phyloP scores from a whole-genome alignment of 2,329 filamentous ascomycete species.

The Hirsutella rhossiliensis region DNA sequence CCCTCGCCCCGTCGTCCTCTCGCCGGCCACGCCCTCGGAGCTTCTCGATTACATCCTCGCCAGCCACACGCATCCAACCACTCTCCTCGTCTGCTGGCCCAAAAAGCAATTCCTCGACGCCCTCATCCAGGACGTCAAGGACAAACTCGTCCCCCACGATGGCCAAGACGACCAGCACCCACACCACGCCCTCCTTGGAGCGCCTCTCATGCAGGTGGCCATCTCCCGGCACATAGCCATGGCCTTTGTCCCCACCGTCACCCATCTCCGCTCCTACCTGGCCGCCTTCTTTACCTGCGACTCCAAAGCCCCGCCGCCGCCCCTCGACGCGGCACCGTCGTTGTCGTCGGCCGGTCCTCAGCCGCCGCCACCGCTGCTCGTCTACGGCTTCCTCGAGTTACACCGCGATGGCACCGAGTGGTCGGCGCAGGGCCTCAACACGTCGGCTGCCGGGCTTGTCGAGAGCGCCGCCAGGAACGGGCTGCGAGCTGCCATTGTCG shows the following conservation, averaged over 20 bases:
- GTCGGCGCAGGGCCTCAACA: conserved; percentile 60
- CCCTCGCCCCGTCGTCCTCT: conserved; percentile 28
- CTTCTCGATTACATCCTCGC: conserved; percentile 54
- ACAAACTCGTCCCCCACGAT: conserved; percentile 7
- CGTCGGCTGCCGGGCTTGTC: conserved; percentile 48
- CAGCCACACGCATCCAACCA: conserved; percentile 43
- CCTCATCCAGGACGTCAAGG: conserved; percentile 35
- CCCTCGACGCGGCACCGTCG: conserved; percentile 17
- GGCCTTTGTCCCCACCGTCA: conserved; percentile 62
- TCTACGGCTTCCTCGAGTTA: conserved; percentile 53
- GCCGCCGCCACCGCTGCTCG: conserved; percentile 36
- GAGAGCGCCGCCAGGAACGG: conserved; percentile 40
- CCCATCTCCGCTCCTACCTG: conserved; percentile 67
- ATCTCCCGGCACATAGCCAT: conserved; percentile 57
- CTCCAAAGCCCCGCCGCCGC: conserved; percentile 25
- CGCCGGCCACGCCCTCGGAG: conserved; percentile 42
- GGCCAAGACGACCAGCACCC: conserved; percentile 1
- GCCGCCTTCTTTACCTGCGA: conserved; percentile 35
- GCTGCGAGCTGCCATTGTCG: conserved; percentile 33
- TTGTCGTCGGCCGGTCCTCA: too few species aligned
- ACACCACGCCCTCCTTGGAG: conserved; percentile 34
- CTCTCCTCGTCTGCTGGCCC: conserved; percentile 58
- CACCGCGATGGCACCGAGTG: conserved; percentile 61
- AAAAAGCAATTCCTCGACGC: conserved; percentile 51
- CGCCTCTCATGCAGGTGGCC: conserved; percentile 58